Evolutionary conservation across 148 eudicot genomes (phyloP), one percentile per base, ranked within the genome.

Genomic region (Limonium bicolor): DNA sequence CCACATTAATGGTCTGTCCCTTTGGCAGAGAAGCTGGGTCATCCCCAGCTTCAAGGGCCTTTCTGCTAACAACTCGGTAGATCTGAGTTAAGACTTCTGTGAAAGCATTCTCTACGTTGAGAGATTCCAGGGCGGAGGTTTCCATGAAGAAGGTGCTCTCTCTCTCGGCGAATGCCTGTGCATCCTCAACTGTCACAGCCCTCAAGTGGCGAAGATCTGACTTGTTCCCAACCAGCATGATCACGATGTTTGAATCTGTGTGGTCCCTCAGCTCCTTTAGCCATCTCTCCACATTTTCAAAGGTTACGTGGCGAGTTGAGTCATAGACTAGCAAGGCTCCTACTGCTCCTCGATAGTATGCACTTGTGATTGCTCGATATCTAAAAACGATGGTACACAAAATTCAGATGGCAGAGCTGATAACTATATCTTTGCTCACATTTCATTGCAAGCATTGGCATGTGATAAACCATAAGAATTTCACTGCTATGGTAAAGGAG

Each of bases 261-360:
- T 65, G 70, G 32, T 65, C 61, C 6, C 70, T 51, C 36, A 65
- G 65, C 56, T 65, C 70, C 57, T 59, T 65, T 33, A 59, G 25
- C 65, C 70, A 65, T 59, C 64, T 65, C 41, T 65, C 69, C 25
- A 65, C 65, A 28, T 59, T 65, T 50, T 65, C 69, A 33, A 65
- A 65, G 0, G 70, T 65, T 51, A 65, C 51, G 7, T 65, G 65
- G 4, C 60, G 58, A 19, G 69, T 56, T 16, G 56, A 56, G 7
- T 63, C 67, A 35, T 63, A 63, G 12, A 63, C 62, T 27, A 63
- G 62, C 48, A 59, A 41, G 9, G 65, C 65, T 1, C 64, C 65
- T 38, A 65, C 65, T 17, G 70, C 70, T 36, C 70, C 70, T 47
- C 70, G 59, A 7, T 65, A 65, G 56, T 65, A 60, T 37, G 70